Percentiles rank a stretch among this genome's conserved stretches.
Conservation (phyloP, 164 flowering plant genomes). For the Aristolochia contorta region DNA sequence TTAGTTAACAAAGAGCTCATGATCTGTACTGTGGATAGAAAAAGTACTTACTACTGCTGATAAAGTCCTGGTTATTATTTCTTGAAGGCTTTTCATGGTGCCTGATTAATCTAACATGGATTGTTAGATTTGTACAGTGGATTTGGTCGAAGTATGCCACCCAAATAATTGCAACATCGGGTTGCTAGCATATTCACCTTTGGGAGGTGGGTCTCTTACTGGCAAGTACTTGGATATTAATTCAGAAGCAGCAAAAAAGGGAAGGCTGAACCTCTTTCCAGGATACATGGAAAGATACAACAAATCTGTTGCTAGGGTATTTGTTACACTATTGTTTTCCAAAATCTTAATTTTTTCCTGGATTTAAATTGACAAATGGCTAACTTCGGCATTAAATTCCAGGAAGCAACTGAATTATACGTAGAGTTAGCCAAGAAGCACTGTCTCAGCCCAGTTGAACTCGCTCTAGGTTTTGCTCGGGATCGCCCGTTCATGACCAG, state of each 20-base stretch:
- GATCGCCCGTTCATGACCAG: conserved; percentile 93
- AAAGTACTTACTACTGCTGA: background rate
- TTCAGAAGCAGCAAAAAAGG: conserved; percentile 74
- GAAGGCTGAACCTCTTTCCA: conserved; percentile 80
- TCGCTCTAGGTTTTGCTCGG: conserved; percentile 76
- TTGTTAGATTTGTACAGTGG: conserved; percentile 40
- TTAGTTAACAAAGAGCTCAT: background rate
- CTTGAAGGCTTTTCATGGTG: background rate
- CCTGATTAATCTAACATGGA: background rate
- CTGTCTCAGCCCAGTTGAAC: conserved; percentile 62
- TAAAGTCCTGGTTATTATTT: background rate
- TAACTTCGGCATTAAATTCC: conserved; percentile 14
- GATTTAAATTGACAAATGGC: background rate
- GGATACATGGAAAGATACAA: conserved; percentile 95
- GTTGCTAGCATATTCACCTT: conserved; percentile 80
- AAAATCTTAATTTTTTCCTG: background rate
- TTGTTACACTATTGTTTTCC: conserved; percentile 1
- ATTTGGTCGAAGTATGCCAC: conserved; percentile 93
- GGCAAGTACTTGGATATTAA: conserved; percentile 73
- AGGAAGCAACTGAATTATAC: conserved; percentile 75
- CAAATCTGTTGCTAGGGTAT: conserved; percentile 72
- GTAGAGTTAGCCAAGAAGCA: conserved; percentile 60
- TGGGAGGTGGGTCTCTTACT: conserved; percentile 67
- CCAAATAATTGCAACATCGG: conserved; percentile 87
- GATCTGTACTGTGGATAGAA: background rate